These are phyloP conservation scores for Naganishia vaughanmartiniae DNA, from an alignment of 768 basidiomycete genomes.

Conservation along the genomic window DNA sequence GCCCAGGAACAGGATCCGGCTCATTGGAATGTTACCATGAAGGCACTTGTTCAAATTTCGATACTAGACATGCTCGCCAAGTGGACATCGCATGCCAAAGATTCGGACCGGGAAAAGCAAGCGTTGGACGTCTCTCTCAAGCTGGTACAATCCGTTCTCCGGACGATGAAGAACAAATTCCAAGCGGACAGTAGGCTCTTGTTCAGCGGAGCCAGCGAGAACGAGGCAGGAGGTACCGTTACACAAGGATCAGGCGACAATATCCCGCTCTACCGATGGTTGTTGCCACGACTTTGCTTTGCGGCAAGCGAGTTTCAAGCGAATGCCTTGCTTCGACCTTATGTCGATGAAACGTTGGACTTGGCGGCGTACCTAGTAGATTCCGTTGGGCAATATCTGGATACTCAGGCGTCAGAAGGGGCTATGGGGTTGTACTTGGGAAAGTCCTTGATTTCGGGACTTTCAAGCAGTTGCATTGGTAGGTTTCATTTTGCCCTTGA, in stretches of 20 bases:
- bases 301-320: slow-evolving; percentile 20
- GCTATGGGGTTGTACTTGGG: slow-evolving; percentile 25
- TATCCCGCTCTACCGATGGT: slow-evolving; percentile 43
- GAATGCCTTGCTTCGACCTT: neutral
- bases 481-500: neutral
- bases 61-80: slow-evolving; percentile 26
- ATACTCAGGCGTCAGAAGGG: slow-evolving; percentile 29
- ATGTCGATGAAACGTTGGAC: slow-evolving; percentile 28
- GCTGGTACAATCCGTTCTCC: slow-evolving; percentile 9
- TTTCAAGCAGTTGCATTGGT: slow-evolving; percentile 33
- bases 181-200: slow-evolving; percentile 6
- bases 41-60: slow-evolving; percentile 21
- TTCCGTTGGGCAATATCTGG: slow-evolving; percentile 32
- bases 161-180: slow-evolving; percentile 5
- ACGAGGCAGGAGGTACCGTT: slow-evolving; percentile 11
- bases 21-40: slow-evolving; percentile 22
- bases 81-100: neutral
- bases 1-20: slow-evolving; percentile 2
- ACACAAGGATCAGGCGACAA: slow-evolving; percentile 12
- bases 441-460: slow-evolving; percentile 27
- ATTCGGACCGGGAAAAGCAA: neutral
- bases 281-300: slow-evolving; percentile 37
- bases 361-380: slow-evolving; percentile 22
- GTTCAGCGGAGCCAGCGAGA: slow-evolving; percentile 4
- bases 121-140: slow-evolving; percentile 12